Percentiles rank a stretch among this genome's conserved stretches.
Conservation (phyloP, 2,329 filamentous ascomycete genomes). For the Orbilia ellipsospora region DNA sequence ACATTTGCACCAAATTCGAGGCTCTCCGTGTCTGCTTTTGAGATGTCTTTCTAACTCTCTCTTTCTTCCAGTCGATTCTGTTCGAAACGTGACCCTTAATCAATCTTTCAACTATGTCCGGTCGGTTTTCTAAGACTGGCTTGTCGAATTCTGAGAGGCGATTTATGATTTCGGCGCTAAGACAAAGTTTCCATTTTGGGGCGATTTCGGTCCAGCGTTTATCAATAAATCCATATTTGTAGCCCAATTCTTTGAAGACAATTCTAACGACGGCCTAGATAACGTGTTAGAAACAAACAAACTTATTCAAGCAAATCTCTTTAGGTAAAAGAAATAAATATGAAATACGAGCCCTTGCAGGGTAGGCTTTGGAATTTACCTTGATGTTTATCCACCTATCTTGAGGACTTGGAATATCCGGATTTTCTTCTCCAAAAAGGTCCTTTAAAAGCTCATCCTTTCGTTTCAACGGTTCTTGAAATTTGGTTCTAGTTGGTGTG, state of each 20-base stretch:
- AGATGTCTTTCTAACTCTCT: conserved; percentile 41
- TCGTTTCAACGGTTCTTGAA: conserved; percentile 24
- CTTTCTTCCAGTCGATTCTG: conserved; percentile 49
- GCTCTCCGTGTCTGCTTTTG: conserved; percentile 22
- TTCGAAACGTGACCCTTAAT: conserved; percentile 51
- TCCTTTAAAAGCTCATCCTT: conserved; percentile 53
- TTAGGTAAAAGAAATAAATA: not conserved
- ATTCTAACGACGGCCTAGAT: conserved; percentile 48
- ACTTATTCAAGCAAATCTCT: too few species aligned
- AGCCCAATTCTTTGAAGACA: conserved; percentile 48
- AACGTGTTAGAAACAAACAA: not conserved
- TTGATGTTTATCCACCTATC: conserved; percentile 54
- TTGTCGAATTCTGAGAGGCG: conserved; percentile 44
- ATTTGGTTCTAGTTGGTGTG: too few species aligned
- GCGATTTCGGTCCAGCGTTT: conserved; percentile 55
- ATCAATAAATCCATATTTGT: conserved; percentile 52
- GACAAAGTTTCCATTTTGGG: conserved; percentile 48
- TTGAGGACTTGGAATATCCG: conserved; percentile 49
- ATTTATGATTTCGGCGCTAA: conserved; percentile 44
- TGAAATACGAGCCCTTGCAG: too few species aligned
- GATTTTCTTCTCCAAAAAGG: conserved; percentile 52
- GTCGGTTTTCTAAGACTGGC: conserved; percentile 37
- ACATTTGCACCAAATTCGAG: too few species aligned
- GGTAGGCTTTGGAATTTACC: conserved; percentile 3
- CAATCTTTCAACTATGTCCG: conserved; percentile 47